phyloP scores from a whole-genome alignment of 2,329 filamentous ascomycete species.

The Xylariaceae sp. region DNA sequence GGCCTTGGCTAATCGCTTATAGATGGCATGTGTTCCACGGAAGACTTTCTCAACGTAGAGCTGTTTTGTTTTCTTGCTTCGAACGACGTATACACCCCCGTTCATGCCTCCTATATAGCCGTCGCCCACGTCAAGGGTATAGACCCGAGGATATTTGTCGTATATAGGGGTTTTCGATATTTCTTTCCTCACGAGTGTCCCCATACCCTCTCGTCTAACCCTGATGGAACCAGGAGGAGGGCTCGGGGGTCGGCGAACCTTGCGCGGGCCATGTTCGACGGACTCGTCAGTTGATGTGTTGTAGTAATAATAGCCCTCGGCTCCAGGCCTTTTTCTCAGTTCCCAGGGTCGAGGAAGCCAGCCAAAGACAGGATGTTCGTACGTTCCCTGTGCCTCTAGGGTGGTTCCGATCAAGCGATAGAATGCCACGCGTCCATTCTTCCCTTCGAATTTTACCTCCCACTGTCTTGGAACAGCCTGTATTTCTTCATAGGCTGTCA shows the following conservation, averaged over 20 bases:
- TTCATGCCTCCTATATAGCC: slow-evolving; percentile 16
- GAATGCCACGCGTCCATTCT: slow-evolving; percentile 2
- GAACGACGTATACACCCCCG: slow-evolving; percentile 12
- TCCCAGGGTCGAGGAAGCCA: slow-evolving; percentile 14
- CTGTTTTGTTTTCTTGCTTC: neutral
- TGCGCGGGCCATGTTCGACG: slow-evolving; percentile 10
- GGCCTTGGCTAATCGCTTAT: neutral
- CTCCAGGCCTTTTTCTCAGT: neutral
- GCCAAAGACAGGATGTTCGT: slow-evolving; percentile 13
- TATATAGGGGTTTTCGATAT: slow-evolving; percentile 7
- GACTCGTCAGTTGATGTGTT: slow-evolving; percentile 1
- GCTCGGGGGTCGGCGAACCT: neutral
- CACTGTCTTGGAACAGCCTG: neutral
- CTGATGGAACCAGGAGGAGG: slow-evolving; percentile 5
- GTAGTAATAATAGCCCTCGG: slow-evolving; percentile 5
- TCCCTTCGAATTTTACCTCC: neutral
- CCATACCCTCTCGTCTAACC: neutral
- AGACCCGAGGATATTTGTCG: slow-evolving; percentile 7
- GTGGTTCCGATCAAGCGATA: neutral
- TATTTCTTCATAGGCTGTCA: slow-evolving; percentile 8
- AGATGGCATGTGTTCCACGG: neutral
- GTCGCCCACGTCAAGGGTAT: slow-evolving; percentile 4
- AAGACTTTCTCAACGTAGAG: slow-evolving; percentile 20
- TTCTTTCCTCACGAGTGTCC: neutral
- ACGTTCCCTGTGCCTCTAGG: neutral